Conservation (phyloP, 345 rosid species). For the Gossypium mustelinum region DNA sequence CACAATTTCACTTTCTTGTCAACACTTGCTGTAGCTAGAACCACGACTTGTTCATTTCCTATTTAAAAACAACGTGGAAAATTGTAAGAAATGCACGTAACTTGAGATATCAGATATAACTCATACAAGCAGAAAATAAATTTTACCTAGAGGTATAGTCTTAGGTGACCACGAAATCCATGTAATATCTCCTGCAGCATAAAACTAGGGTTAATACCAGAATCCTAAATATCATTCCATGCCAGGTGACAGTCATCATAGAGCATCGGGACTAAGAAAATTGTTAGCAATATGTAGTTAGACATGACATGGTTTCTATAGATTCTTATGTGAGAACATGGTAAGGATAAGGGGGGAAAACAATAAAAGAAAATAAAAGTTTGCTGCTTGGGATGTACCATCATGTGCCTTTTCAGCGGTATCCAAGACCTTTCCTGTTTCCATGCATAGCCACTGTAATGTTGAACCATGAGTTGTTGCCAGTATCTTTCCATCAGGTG, state of each 20-base stretch:
- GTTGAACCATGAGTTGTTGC: conserved; percentile 71
- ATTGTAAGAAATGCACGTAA: conserved; percentile 11
- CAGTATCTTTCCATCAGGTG: conserved; percentile 88
- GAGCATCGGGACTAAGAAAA: neutral
- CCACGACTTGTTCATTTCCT: conserved; percentile 46
- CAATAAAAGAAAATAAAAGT: neutral
- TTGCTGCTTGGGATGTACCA: conserved; percentile 40
- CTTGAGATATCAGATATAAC: neutral
- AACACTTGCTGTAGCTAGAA: conserved; percentile 67
- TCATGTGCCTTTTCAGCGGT: conserved; percentile 88
- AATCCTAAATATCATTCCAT: neutral
- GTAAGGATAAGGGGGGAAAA: neutral
- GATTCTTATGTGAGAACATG: neutral
- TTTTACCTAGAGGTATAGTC: conserved; percentile 56
- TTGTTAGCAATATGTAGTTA: no score
- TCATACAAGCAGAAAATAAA: neutral
- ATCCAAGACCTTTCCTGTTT: conserved; percentile 80
- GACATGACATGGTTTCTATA: neutral
- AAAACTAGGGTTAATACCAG: conserved; percentile 1
- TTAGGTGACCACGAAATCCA: conserved; percentile 76
- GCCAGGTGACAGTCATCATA: neutral
- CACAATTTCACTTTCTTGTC: conserved; percentile 95
- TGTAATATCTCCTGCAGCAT: conserved; percentile 74
- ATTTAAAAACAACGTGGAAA: conserved; percentile 25
- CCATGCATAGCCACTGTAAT: conserved; percentile 82